These are phyloP conservation scores for Paracamarosporium sp. DNA, from an alignment of 2,329 filamentous ascomycete species.

Conservation along the genomic window DNA sequence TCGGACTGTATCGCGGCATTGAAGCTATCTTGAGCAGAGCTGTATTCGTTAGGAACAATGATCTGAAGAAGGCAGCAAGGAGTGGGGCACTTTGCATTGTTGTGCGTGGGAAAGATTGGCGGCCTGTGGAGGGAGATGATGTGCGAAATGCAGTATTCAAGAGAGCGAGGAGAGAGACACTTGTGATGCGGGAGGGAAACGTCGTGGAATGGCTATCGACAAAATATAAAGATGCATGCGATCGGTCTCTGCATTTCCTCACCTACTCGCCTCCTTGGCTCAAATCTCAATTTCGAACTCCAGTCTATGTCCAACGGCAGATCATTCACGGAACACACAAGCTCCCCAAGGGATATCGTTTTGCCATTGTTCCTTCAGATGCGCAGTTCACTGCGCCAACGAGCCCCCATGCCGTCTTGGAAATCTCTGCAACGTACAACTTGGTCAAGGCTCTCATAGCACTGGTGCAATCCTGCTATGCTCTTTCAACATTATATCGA, in stretches of 20 bases:
- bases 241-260: constrained; percentile 12
- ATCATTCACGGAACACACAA: constrained; percentile 25
- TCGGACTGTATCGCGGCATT: constrained; percentile 33
- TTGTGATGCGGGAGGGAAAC: neutral
- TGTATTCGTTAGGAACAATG: constrained; percentile 14
- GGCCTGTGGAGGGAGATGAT: constrained; percentile 22
- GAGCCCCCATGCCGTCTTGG: constrained; percentile 6
- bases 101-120: constrained; percentile 30
- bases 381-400: constrained; percentile 19
- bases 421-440: constrained; percentile 29
- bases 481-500: constrained; percentile 33
- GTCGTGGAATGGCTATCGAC: neutral
- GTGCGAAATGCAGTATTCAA: constrained; percentile 17
- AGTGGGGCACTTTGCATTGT: constrained; percentile 39
- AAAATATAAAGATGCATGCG: neutral
- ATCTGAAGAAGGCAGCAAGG: constrained; percentile 31
- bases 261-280: constrained; percentile 22
- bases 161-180: neutral
- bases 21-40: constrained; percentile 30
- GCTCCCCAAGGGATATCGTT: constrained; percentile 22
- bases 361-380: constrained; percentile 22
- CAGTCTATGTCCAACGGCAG: constrained; percentile 21
- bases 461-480: constrained; percentile 36
- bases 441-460: constrained; percentile 31
- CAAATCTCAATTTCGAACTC: constrained; percentile 19